Conservation (phyloP, 2,329 filamentous ascomycete species). For the Colletotrichum sp. region DNA sequence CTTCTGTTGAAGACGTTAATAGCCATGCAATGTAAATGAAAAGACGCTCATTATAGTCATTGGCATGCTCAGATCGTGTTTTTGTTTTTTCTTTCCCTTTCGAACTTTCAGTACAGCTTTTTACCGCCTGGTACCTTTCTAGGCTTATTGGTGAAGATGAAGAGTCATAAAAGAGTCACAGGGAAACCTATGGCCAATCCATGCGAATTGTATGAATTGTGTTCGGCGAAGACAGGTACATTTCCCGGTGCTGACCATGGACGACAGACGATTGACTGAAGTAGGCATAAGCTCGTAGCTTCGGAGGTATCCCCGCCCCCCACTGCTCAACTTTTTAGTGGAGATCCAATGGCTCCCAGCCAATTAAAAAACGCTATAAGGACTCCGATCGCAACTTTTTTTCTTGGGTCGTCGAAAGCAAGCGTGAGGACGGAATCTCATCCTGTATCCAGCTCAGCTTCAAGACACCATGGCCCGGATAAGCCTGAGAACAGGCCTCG, state of each 20-base stretch:
- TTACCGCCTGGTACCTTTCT: not conserved
- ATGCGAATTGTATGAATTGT: not conserved
- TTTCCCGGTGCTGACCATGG: not conserved
- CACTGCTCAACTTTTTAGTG: not conserved
- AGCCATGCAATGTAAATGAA: not conserved
- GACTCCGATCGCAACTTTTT: not conserved
- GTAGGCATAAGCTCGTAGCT: not conserved
- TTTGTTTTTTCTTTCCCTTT: not conserved
- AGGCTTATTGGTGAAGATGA: not conserved
- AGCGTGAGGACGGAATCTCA: not conserved
- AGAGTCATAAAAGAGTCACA: not conserved
- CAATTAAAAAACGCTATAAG: not conserved
- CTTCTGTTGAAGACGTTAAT: not conserved
- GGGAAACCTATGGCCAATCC: not conserved
- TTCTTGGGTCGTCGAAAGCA: not conserved
- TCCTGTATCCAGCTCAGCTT: not conserved
- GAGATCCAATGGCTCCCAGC: not conserved
- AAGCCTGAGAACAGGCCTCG: conserved; percentile 60
- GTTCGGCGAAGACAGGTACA: not conserved
- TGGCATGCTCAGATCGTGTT: not conserved
- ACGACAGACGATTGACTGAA: not conserved
- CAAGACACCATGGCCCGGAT: conserved; percentile 21
- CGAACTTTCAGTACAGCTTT: not conserved
- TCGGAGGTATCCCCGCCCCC: not conserved
- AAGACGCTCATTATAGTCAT: not conserved